Conservation (phyloP, 371 early-diverging fungal species). For the Globomyces sp. region DNA sequence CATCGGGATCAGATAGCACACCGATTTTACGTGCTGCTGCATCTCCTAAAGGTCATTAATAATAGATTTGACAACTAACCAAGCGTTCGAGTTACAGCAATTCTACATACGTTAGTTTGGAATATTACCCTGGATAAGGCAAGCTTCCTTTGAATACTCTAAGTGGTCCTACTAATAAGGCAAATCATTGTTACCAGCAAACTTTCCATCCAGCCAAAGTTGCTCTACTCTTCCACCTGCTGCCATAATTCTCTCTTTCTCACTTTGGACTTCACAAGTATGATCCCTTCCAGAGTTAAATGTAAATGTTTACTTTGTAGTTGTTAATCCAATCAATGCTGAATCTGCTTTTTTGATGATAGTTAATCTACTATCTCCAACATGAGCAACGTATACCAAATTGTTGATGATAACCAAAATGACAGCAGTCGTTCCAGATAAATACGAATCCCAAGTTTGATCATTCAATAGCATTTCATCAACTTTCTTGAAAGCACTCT, state of each 20-base stretch:
- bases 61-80: constrained; percentile 7
- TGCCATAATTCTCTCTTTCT: constrained; percentile 37
- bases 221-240: constrained; percentile 47
- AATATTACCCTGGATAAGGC: constrained; percentile 50
- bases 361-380: constrained; percentile 47
- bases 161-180: constrained; percentile 25
- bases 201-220: constrained; percentile 29
- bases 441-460: constrained; percentile 44
- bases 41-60: constrained; percentile 26
- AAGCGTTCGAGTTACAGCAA: constrained; percentile 49
- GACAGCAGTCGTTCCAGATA: constrained; percentile 50
- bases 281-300: constrained; percentile 38
- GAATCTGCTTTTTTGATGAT: constrained; percentile 28
- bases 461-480: constrained; percentile 32
- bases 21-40: constrained; percentile 42
- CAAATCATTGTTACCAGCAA: constrained; percentile 19
- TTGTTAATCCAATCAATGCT: constrained; percentile 20
- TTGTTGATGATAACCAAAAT: constrained; percentile 28
- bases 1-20: constrained; percentile 45
- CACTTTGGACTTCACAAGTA: constrained; percentile 36
- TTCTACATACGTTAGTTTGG: constrained; percentile 19
- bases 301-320: constrained; percentile 36
- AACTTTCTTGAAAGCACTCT: constrained; percentile 30
- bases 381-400: constrained; percentile 36
- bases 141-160: constrained; percentile 51